These are phyloP conservation scores for Tricladium varicosporioides DNA, from an alignment of 2,329 filamentous ascomycete genomes.

Conservation along the genomic window DNA sequence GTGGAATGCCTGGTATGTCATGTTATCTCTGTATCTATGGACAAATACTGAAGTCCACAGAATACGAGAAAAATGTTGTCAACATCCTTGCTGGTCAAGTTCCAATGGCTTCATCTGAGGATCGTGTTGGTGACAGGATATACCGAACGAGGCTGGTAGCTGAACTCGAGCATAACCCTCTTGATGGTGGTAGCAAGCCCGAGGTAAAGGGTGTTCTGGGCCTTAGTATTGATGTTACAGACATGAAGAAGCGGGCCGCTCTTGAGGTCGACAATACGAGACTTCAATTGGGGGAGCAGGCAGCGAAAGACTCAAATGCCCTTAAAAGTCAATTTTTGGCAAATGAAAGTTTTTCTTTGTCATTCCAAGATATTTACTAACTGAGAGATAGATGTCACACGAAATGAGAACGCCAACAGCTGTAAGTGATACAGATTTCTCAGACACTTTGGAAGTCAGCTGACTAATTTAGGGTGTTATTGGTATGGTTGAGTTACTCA, in stretches of 20 bases:
- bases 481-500: constrained; percentile 27
- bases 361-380: no score
- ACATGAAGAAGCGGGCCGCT: constrained; percentile 22
- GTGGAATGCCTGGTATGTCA: no score
- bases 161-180: constrained; percentile 21
- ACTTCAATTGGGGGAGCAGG: constrained; percentile 24
- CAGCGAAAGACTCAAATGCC: constrained; percentile 26
- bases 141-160: constrained; percentile 25
- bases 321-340: constrained; percentile 29
- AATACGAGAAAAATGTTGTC: constrained; percentile 18
- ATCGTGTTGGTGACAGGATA: constrained; percentile 15
- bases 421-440: not conserved
- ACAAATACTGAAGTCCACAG: constrained; percentile 2
- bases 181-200: constrained; percentile 21
- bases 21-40: no score
- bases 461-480: constrained; percentile 16
- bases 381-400: constrained; percentile 25
- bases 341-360: constrained; percentile 18
- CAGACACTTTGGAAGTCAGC: no score
- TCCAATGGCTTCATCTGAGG: constrained; percentile 22
- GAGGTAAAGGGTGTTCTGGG: constrained; percentile 24
- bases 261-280: constrained; percentile 25
- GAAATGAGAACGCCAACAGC: constrained; percentile 29
- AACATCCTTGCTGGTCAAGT: constrained; percentile 22
- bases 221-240: constrained; percentile 27